Evolutionary conservation across 495 filamentous ascomycete species (phyloP).

Genomic region (Lasiosphaeria hispida): DNA sequence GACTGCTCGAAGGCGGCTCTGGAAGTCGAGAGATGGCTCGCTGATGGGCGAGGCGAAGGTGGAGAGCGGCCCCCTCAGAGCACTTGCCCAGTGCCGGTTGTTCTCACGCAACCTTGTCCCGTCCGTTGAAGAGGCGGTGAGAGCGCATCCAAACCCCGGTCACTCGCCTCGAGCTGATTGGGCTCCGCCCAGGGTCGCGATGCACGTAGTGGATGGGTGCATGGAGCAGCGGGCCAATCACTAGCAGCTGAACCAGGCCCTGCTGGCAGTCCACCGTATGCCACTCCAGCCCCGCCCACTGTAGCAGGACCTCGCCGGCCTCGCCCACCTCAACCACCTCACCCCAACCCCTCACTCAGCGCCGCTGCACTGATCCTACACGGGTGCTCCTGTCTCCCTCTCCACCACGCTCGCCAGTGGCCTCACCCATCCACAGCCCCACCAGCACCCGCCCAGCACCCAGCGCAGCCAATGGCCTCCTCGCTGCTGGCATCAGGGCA

Average conservation of each 20-base stretch:
- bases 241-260: not conserved
- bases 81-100: constrained; percentile 13
- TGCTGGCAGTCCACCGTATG: constrained; percentile 18
- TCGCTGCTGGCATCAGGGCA: constrained; percentile 6
- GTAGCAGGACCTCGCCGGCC: constrained; percentile 24
- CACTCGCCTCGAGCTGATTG: constrained; percentile 28
- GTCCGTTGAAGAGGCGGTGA: constrained; percentile 41
- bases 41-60: constrained; percentile 5
- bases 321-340: not conserved
- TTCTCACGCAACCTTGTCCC: constrained; percentile 22
- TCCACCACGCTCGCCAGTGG: not conserved
- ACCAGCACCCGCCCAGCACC: not conserved
- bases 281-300: constrained; percentile 29
- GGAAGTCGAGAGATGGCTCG: constrained; percentile 5
- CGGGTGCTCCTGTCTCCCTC: too few relatives aligned
- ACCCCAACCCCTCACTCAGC: constrained; percentile 25
- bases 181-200: constrained; percentile 13
- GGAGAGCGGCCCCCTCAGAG: constrained; percentile 3
- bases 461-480: not conserved
- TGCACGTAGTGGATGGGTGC: constrained; percentile 28
- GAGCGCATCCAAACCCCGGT: constrained; percentile 34
- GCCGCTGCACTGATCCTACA: not conserved
- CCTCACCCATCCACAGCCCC: not conserved
- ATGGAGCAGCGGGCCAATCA: constrained; percentile 28
- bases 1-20: constrained; percentile 1